Evolutionary conservation across 768 basidiomycete species (phyloP).

Genomic region (Gymnopilus junonius): DNA sequence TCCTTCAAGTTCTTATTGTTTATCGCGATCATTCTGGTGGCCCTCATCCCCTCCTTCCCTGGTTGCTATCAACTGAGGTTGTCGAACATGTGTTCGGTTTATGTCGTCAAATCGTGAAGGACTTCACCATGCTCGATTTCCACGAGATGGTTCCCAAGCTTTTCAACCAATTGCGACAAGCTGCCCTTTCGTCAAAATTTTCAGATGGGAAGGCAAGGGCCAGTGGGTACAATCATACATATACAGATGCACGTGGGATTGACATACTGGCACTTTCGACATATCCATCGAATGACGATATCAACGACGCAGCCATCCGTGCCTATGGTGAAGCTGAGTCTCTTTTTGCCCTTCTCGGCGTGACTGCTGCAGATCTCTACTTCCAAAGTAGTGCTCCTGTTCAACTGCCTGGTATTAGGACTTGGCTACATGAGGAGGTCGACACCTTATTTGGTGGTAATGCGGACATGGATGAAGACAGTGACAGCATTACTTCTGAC

Average conservation of each 20-base stretch:
- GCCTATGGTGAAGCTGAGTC: neutral
- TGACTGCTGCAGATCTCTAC: too few relatives aligned
- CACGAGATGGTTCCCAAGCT: slow-evolving; percentile 31
- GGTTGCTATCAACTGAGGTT: slow-evolving; percentile 32
- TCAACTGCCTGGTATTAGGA: too few relatives aligned
- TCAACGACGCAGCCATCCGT: neutral
- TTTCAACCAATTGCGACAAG: slow-evolving; percentile 26
- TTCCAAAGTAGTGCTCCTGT: too few relatives aligned
- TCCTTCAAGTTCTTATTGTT: slow-evolving; percentile 33
- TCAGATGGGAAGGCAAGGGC: slow-evolving; percentile 25
- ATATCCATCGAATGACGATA: neutral
- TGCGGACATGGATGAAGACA: too few relatives aligned
- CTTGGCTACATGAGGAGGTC: too few relatives aligned
- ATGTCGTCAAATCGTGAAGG: slow-evolving; percentile 30
- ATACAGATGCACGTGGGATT: slow-evolving; percentile 21
- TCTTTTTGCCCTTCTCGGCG: neutral
- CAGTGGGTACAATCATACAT: slow-evolving; percentile 31
- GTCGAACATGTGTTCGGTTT: slow-evolving; percentile 40
- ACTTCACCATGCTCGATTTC: slow-evolving; percentile 39
- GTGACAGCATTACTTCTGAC: too few relatives aligned
- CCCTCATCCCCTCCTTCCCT: slow-evolving; percentile 31
- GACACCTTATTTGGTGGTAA: too few relatives aligned
- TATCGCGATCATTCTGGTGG: slow-evolving; percentile 35
- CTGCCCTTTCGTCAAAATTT: slow-evolving; percentile 18
- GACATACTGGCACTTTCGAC: slow-evolving; percentile 18